Evolutionary conservation across 192 early-diverging fungal genomes (phyloP).

Genomic region (Thoreauomyces humboldtii): DNA sequence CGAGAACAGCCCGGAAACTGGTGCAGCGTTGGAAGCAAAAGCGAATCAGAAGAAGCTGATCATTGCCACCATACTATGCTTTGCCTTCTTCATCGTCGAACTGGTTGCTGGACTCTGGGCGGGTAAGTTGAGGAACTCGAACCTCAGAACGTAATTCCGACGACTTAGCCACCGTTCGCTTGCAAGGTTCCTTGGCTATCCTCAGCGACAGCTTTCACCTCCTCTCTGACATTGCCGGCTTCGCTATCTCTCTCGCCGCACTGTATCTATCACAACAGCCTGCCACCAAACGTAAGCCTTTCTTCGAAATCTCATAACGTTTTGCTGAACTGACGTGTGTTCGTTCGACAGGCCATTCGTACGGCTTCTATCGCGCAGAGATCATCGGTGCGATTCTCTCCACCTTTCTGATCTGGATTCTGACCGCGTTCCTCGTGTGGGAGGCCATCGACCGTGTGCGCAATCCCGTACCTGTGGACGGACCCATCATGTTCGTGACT

Average conservation of each 20-base stretch:
- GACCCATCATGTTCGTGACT: slow-evolving; percentile 62
- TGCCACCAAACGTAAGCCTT: slow-evolving; percentile 57
- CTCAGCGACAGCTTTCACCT: slow-evolving; percentile 75
- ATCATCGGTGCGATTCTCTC: slow-evolving; percentile 75
- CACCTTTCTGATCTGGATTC: slow-evolving; percentile 75
- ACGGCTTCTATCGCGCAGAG: slow-evolving; percentile 76
- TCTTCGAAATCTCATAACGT: no score
- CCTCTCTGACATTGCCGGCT: slow-evolving; percentile 71
- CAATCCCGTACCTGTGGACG: slow-evolving; percentile 63
- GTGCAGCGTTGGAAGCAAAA: background rate
- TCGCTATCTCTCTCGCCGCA: slow-evolving; percentile 66
- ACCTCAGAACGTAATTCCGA: no score
- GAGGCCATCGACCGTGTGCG: slow-evolving; percentile 70
- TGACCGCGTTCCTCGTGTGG: slow-evolving; percentile 64
- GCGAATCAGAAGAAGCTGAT: slow-evolving; percentile 38
- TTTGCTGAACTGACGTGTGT: no score
- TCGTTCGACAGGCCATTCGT: slow-evolving; percentile 50
- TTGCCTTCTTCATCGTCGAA: slow-evolving; percentile 64
- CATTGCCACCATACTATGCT: slow-evolving; percentile 56
- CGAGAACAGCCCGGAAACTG: background rate
- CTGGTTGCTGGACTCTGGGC: slow-evolving; percentile 59
- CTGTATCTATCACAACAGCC: slow-evolving; percentile 60
- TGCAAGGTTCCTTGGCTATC: slow-evolving; percentile 64
- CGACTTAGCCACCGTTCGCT: no score
- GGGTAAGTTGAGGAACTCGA: slow-evolving; percentile 30